phyloP scores from a whole-genome alignment of 768 basidiomycete genomes.

The Imleria badia region DNA sequence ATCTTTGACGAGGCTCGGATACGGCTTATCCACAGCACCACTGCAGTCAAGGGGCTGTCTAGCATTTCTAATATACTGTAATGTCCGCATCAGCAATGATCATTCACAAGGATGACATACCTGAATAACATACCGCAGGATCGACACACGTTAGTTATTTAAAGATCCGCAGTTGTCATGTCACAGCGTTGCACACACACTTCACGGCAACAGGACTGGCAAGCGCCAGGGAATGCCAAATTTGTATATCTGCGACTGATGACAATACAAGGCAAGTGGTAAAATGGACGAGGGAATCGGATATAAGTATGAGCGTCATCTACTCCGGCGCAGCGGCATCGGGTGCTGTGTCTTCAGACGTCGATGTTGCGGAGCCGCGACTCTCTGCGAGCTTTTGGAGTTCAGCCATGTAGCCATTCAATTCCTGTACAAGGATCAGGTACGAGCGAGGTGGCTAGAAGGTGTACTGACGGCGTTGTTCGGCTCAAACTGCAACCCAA shows the following conservation, averaged over 20 bases:
- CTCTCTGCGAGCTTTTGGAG: conserved; percentile 25
- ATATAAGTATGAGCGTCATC: background rate
- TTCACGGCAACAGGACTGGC: background rate
- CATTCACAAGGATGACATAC: background rate
- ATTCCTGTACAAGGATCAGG: conserved; percentile 25
- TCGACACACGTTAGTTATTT: background rate
- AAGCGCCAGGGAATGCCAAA: background rate
- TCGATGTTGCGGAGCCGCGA: conserved; percentile 4
- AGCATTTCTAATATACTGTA: background rate
- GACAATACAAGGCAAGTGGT: conserved; percentile 6
- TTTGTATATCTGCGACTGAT: conserved; percentile 1
- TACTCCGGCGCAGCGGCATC: conserved; percentile 11
- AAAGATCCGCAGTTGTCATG: background rate
- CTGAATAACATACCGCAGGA: background rate
- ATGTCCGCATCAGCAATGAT: background rate
- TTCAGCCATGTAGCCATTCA: conserved; percentile 34
- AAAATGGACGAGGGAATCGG: background rate
- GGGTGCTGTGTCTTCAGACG: background rate
- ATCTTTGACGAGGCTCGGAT: background rate
- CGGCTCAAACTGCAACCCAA: conserved; percentile 86
- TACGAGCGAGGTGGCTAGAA: background rate
- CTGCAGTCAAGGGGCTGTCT: background rate
- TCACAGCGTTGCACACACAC: background rate
- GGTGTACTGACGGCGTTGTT: conserved; percentile 48
- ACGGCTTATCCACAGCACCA: too few relatives aligned